Evolutionary conservation across 2,329 filamentous ascomycete species (phyloP).

Genomic region (Drechslera avenae): DNA sequence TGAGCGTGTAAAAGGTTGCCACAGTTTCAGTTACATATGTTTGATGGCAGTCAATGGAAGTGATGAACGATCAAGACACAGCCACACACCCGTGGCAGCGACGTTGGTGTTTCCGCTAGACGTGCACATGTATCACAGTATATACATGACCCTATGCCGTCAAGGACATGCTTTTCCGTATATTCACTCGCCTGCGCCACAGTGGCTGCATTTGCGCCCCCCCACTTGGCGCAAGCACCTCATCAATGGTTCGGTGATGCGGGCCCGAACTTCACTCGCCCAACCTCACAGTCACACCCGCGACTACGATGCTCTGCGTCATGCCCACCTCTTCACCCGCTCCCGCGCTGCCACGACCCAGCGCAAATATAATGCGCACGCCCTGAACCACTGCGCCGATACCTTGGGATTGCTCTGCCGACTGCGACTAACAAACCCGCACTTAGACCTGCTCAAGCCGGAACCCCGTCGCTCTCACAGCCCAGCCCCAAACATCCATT

Average conservation of each 20-base stretch:
- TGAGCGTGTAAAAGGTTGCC: conserved; percentile 11
- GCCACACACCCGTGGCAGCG: too few relatives aligned
- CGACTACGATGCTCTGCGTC: conserved; percentile 24
- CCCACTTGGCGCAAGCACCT: conserved; percentile 25
- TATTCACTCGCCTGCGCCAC: not conserved
- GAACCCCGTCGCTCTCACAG: conserved; percentile 16
- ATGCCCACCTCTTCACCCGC: conserved; percentile 30
- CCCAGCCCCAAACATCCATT: conserved; percentile 6
- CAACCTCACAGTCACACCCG: conserved; percentile 19
- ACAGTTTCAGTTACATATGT: too few relatives aligned
- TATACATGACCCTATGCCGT: too few relatives aligned
- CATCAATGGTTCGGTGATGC: conserved; percentile 15
- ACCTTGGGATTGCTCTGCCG: conserved; percentile 29
- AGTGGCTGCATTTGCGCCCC: conserved; percentile 23
- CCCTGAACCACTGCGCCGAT: conserved; percentile 31
- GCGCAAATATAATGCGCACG: conserved; percentile 30
- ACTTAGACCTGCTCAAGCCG: conserved; percentile 14
- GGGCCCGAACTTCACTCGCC: conserved; percentile 21
- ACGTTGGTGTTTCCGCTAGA: too few relatives aligned
- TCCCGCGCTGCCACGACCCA: conserved; percentile 28
- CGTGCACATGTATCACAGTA: too few relatives aligned
- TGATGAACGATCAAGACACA: too few relatives aligned
- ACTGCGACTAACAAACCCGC: conserved; percentile 33
- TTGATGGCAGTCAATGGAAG: too few relatives aligned
- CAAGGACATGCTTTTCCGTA: too few relatives aligned